phyloP scores from a whole-genome alignment of 805 yeast species.

The Yarrowia phangngaensis region DNA sequence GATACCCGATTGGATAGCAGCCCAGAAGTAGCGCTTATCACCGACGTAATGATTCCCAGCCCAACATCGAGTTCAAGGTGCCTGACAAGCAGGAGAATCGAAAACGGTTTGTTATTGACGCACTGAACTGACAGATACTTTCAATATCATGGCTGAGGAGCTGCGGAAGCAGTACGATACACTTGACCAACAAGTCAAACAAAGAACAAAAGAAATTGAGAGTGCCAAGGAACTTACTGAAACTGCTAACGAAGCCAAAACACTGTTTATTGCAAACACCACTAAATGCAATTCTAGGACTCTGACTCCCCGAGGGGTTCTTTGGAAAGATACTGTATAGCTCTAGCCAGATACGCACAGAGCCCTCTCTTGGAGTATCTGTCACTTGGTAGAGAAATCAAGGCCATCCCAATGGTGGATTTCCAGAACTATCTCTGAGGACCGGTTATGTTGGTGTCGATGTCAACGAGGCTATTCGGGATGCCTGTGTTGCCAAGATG shows the following conservation, averaged over 20 bases:
- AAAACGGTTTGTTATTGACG: slow-evolving; percentile 53
- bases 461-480: slow-evolving; percentile 81
- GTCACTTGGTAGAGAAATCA: slow-evolving; percentile 68
- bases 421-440: slow-evolving; percentile 67
- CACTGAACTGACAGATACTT: slow-evolving; percentile 82
- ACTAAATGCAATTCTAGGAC: slow-evolving; percentile 89
- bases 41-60: slow-evolving; percentile 1
- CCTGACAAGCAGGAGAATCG: slow-evolving; percentile 32
- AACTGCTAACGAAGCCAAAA: slow-evolving; percentile 93
- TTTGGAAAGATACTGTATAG: slow-evolving; percentile 77
- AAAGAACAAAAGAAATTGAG: slow-evolving; percentile 81
- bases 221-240: slow-evolving; percentile 86
- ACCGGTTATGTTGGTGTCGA: slow-evolving; percentile 81
- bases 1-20: slow-evolving; percentile 9
- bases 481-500: slow-evolving; percentile 62
- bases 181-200: slow-evolving; percentile 80
- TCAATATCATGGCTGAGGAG: slow-evolving; percentile 86
- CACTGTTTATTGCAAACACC: slow-evolving; percentile 95
- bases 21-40: slow-evolving; percentile 1
- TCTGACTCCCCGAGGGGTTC: too few species aligned
- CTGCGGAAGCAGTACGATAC: slow-evolving; percentile 76
- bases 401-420: slow-evolving; percentile 58
- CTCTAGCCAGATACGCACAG: slow-evolving; percentile 86
- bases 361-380: slow-evolving; percentile 90
- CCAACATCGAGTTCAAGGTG: slow-evolving; percentile 30